Evolutionary conservation across 1,284 basidiomycete genomes (phyloP), one percentile per base, ranked within the genome.

Genomic region (Marasmius fiardii): DNA sequence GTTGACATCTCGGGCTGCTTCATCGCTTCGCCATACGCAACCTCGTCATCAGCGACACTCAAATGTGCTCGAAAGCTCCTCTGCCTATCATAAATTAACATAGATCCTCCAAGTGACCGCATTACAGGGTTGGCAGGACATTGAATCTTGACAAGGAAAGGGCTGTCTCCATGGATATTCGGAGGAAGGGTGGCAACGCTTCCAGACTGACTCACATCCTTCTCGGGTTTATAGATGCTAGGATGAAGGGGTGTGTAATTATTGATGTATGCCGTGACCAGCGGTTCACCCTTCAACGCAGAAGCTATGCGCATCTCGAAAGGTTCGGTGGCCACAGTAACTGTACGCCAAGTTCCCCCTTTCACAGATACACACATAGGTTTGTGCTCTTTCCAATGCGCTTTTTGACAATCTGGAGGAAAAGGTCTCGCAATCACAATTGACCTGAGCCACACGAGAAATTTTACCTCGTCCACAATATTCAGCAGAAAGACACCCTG

Each of bases 101-200:
- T 68, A 0, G 56, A 48, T 1, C 64, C 28, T 12, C 31, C 45
- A 14, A 62, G 56, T 10, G 49, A 53, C n/a, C 39, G 39, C 14
- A 20, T 7, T 41, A 16, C n/a, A 41, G 39, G n/a, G 5, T 57
- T 24, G 5, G 58, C 18, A 11, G 64, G 56, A 24, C 66, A 61
- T 55, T 79, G 75, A 28, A 78, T 65, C 58, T 78, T 79, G 57
- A 76, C 64, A 18, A 78, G 63, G 64, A 78, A 78, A 1, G 65
- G 61, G 26, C 66, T 68, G 7, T 69, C 64, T 10, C 66, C 68
- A 58, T 75, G 71, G 10, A 70, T 63, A 58, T 77, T 72, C 5
- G 66, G 65, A 4, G 66, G 67, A 14, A 63, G 61, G 1, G 41
- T 43, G 43, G 54, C 56, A 18, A 31, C 24, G 10, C 33, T 10